These are phyloP conservation scores for Ophiostoma himal-ulmi DNA, from an alignment of 2,329 filamentous ascomycete species.

Conservation along the genomic window DNA sequence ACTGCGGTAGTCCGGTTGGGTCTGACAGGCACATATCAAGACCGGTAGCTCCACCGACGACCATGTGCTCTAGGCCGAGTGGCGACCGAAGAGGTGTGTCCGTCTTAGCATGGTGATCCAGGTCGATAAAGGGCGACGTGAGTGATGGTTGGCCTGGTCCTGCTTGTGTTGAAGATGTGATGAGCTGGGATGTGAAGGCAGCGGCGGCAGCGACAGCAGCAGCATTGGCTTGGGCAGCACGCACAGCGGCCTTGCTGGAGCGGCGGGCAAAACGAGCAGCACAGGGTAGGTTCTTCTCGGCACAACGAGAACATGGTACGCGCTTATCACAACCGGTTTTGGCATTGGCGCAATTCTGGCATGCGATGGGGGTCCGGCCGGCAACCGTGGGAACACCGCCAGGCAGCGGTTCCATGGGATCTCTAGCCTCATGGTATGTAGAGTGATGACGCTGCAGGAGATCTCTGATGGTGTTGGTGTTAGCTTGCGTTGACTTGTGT, in stretches of 20 bases:
- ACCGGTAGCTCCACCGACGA: conserved; percentile 10
- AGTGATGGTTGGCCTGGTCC: conserved; percentile 29
- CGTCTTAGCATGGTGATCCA: conserved; percentile 28
- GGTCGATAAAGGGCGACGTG: conserved; percentile 36
- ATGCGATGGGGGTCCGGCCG: conserved; percentile 44
- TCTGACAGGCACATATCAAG: conserved; percentile 25
- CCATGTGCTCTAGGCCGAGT: conserved; percentile 21
- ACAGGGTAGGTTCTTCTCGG: conserved; percentile 45
- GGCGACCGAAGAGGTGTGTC: conserved; percentile 4
- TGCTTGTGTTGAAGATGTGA: conserved; percentile 27
- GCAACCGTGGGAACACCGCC: conserved; percentile 40
- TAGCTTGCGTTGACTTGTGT: not conserved
- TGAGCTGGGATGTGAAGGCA: conserved; percentile 29
- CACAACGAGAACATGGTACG: conserved; percentile 45
- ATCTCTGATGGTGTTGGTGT: conserved; percentile 36
- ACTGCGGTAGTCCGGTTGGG: conserved; percentile 17
- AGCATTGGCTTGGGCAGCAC: conserved; percentile 40
- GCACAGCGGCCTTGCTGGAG: conserved; percentile 43
- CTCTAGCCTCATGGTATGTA: conserved; percentile 47
- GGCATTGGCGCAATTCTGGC: conserved; percentile 45
- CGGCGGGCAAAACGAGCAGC: conserved; percentile 46
- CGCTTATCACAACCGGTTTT: conserved; percentile 49
- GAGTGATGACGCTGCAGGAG: conserved; percentile 47
- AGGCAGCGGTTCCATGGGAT: conserved; percentile 41
- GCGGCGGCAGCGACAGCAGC: conserved; percentile 30